phyloP scores from a whole-genome alignment of 495 filamentous ascomycete genomes.

The Bathelium albidoporum region DNA sequence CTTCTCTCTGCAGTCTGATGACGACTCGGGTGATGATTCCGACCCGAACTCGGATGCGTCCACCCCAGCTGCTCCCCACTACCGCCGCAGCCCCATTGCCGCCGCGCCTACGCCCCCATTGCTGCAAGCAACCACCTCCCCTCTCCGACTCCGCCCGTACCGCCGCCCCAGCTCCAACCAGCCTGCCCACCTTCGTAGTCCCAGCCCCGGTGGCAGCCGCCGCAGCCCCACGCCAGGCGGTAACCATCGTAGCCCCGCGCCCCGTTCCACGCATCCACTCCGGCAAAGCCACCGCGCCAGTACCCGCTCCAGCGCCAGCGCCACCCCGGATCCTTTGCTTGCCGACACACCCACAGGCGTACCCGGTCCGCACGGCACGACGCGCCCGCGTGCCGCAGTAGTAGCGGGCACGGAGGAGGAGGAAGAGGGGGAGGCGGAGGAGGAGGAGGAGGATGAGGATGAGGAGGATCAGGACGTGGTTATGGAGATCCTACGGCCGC shows the following conservation, averaged over 20 bases:
- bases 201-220: background rate
- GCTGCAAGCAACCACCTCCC: background rate
- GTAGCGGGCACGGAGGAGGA: background rate
- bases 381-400: background rate
- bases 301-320: background rate
- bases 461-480: too few species aligned
- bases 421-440: background rate
- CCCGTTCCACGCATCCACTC: background rate
- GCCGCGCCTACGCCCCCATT: background rate
- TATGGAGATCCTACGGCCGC: too few species aligned
- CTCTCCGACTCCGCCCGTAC: background rate
- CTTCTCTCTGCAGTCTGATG: constrained; percentile 16
- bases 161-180: background rate
- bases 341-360: background rate
- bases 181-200: background rate
- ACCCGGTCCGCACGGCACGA: background rate
- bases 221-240: background rate
- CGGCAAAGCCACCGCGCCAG: background rate
- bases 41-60: constrained; percentile 19
- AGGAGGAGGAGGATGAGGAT: too few species aligned
- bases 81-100: background rate
- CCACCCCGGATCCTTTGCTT: background rate
- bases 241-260: background rate
- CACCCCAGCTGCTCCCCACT: background rate
- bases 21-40: constrained; percentile 17